phyloP scores from a whole-genome alignment of 257 asterid genomes.

The Nyctanthes arbortristis region DNA sequence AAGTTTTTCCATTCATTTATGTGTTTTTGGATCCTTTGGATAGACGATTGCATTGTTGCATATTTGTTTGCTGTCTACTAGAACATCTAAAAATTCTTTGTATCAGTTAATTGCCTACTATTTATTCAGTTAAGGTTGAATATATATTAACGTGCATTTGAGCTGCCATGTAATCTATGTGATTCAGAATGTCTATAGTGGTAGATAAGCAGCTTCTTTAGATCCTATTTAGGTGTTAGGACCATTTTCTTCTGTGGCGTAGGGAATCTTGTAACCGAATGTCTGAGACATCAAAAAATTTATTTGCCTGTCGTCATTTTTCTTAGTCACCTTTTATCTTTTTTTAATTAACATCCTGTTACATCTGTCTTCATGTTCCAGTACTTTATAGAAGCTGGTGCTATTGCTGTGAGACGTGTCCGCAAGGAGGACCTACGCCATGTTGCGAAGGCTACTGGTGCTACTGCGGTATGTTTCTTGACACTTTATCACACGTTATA shows the following conservation, averaged over 20 bases:
- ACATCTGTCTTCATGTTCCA: constrained; percentile 31
- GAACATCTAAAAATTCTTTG: neutral
- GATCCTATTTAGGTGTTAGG: neutral
- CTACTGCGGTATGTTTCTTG: constrained; percentile 64
- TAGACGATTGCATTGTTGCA: no score
- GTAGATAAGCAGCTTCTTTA: constrained; percentile 1
- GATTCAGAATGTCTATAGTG: constrained; percentile 1
- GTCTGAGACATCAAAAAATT: neutral
- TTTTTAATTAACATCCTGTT: constrained; percentile 1
- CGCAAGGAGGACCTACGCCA: constrained; percentile 93
- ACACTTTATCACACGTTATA: constrained; percentile 2
- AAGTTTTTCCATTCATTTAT: constrained; percentile 32
- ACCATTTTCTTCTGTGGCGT: constrained; percentile 3
- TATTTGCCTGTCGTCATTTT: no score
- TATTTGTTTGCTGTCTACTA: neutral
- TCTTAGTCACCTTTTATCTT: constrained; percentile 12
- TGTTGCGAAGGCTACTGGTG: constrained; percentile 96
- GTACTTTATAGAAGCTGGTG: constrained; percentile 97
- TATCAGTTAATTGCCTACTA: no score
- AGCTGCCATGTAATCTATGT: neutral
- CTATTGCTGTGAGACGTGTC: constrained; percentile 92
- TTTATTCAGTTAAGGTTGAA: constrained; percentile 3
- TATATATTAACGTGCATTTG: constrained; percentile 7
- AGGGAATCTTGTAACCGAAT: neutral
- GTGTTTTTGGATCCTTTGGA: neutral